These are phyloP conservation scores for Elsinoe batatas DNA, from an alignment of 2,329 filamentous ascomycete genomes.

Conservation along the genomic window DNA sequence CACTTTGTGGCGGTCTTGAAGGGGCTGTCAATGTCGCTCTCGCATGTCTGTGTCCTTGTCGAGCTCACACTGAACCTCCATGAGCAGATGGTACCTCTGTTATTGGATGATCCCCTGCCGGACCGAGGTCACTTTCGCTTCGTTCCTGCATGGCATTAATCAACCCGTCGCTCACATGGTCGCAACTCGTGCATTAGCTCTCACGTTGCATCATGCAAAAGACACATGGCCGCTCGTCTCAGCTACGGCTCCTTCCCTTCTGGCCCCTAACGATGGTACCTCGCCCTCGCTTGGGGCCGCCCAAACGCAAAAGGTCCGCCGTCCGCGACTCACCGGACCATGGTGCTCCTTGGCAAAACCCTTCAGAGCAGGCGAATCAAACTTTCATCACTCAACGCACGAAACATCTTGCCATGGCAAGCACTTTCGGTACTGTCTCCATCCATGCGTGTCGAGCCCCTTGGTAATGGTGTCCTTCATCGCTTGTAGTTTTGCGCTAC, in stretches of 20 bases:
- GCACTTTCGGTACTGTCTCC: neutral
- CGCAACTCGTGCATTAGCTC: slow-evolving; percentile 8
- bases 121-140: neutral
- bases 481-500: slow-evolving; percentile 1
- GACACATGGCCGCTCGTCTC: slow-evolving; percentile 6
- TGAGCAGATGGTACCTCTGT: too few species aligned
- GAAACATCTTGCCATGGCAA: neutral
- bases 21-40: neutral
- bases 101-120: too few species aligned
- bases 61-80: too few species aligned
- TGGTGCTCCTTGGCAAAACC: neutral
- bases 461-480: neutral
- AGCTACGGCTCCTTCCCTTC: neutral
- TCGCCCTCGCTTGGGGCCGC: neutral
- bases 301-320: neutral
- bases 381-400: neutral
- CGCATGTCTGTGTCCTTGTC: neutral
- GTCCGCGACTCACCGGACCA: neutral
- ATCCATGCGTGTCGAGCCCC: neutral
- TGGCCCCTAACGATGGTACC: neutral
- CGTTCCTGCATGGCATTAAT: slow-evolving; percentile 3
- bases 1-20: neutral
- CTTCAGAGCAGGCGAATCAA: neutral
- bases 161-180: neutral
- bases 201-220: neutral